Base-by-base conservation (phyloP, 2,329 filamentous ascomycete genomes). In the Pyricularia grisea region DNA sequence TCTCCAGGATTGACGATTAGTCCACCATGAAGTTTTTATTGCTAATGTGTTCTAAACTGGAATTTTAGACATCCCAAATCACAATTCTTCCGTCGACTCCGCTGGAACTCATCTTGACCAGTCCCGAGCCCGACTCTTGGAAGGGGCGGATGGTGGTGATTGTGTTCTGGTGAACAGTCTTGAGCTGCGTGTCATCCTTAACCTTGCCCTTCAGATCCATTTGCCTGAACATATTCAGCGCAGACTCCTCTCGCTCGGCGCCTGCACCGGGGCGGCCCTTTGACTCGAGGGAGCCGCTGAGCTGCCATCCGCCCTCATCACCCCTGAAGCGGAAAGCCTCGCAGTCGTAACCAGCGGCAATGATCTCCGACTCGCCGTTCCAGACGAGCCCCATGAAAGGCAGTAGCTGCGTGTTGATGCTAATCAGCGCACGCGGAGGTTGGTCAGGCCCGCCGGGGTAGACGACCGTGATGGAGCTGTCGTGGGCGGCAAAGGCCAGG, bases 191-290 rank as follows among this genome's bases (percentile, higher is more conserved):
- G 78, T 98, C 94, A 75, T 97, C 93, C 77, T 92, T 92, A 69
- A 85, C 83, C 81, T 97, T 97, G 71, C 95, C 95, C 85, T 95
- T 97, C 73, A 99, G 85, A 80, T 99, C 95, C 95, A 99, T 98
- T 83, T 97, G 94, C 75, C 89, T 88, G 83, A 99, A 99, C 93
- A 98, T 97, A 80, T 98, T 97, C 78, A 97, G 83, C 28, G 95
- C 95, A 72, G 92, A 95, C 79, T 98, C 95, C 80, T 98, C 95
- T 36, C 91, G 86, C 20, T 60, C 55, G 70, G 83, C 82, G 61
- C 87, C 90, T 10, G 65, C 33, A 27, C 58, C 58, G 31, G 85
- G 83, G 5, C 85, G 82, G 67, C 87, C 84, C 80, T 94, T 93
- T 66, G 83, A 83, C 81, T 97, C 94, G 71, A 98, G 82, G 4